Percentiles rank a stretch among this genome's conserved stretches.
phyloP scores from a whole-genome alignment of 257 asterid species.

The Marsdenia floribunda region DNA sequence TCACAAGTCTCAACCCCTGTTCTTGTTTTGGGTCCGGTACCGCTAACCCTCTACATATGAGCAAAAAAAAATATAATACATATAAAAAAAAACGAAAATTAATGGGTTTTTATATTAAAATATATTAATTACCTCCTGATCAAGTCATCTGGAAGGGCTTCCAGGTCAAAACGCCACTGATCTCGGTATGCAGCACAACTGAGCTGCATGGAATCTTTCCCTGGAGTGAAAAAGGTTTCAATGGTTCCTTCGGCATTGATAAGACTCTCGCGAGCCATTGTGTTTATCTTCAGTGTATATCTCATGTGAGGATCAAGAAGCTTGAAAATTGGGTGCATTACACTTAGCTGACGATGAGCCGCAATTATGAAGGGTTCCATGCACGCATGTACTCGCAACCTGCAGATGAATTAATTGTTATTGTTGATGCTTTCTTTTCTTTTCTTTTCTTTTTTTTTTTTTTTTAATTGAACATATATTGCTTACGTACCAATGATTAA shows the following conservation, averaged over 20 bases:
- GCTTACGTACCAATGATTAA: constrained; percentile 16
- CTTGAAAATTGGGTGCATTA: constrained; percentile 24
- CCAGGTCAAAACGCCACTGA: constrained; percentile 21
- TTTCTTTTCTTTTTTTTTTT: too few species aligned
- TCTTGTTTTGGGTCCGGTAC: not conserved
- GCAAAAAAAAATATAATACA: too few species aligned
- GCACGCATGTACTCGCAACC: constrained; percentile 22
- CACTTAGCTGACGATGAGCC: constrained; percentile 18
- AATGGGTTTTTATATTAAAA: too few species aligned
- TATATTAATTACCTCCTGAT: constrained; percentile 12
- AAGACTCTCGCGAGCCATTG: constrained; percentile 8
- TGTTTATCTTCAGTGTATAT: constrained; percentile 12
- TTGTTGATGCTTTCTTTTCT: too few species aligned
- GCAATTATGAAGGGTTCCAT: constrained; percentile 22
- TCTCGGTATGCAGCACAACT: constrained; percentile 18
- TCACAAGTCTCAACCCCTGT: not conserved
- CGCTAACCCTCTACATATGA: constrained; percentile 3
- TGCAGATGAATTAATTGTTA: not conserved
- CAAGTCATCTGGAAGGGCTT: constrained; percentile 18
- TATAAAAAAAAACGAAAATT: too few species aligned
- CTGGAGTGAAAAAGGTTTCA: constrained; percentile 8
- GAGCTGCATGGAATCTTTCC: constrained; percentile 15
- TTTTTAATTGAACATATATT: not conserved
- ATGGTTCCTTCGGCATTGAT: constrained; percentile 13
- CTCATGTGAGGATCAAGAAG: constrained; percentile 24